Evolutionary conservation across 139 green algal genomes (phyloP).

Genomic region (Microglena sp.): DNA sequence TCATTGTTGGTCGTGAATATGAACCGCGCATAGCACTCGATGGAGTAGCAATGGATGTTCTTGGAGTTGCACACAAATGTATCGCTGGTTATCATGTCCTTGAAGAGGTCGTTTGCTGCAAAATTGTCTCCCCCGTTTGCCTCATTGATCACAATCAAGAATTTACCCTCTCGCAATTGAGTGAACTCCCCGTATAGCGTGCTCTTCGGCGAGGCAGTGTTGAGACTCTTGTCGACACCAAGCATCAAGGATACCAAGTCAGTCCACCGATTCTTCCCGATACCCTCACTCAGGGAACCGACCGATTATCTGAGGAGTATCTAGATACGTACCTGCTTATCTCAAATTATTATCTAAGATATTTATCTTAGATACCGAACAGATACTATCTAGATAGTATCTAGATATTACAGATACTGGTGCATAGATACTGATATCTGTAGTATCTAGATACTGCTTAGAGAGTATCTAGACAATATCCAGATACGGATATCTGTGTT

Average conservation of each 20-base stretch:
- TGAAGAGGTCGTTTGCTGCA: not conserved
- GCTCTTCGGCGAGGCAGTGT: not conserved
- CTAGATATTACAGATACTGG: too few species aligned
- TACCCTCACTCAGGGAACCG: too few species aligned
- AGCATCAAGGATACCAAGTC: not conserved
- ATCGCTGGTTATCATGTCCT: constrained; percentile 2
- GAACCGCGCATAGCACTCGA: not conserved
- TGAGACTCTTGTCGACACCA: not conserved
- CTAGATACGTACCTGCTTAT: too few species aligned
- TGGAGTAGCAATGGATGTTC: not conserved
- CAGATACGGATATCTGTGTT: too few species aligned
- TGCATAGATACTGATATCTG: too few species aligned
- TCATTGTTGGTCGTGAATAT: constrained; percentile 4
- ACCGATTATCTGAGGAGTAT: too few species aligned
- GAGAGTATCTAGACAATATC: too few species aligned
- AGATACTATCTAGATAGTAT: too few species aligned
- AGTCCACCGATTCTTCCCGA: not conserved
- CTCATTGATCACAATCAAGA: constrained; percentile 9
- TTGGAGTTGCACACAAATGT: not conserved
- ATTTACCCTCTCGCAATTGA: not conserved
- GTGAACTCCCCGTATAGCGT: not conserved
- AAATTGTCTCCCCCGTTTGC: not conserved
- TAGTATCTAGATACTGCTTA: too few species aligned
- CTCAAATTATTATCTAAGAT: too few species aligned
- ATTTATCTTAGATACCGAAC: too few species aligned